Evolutionary conservation across 2,329 filamentous ascomycete species (phyloP).

Genomic region (Trichoderma oligosporum): DNA sequence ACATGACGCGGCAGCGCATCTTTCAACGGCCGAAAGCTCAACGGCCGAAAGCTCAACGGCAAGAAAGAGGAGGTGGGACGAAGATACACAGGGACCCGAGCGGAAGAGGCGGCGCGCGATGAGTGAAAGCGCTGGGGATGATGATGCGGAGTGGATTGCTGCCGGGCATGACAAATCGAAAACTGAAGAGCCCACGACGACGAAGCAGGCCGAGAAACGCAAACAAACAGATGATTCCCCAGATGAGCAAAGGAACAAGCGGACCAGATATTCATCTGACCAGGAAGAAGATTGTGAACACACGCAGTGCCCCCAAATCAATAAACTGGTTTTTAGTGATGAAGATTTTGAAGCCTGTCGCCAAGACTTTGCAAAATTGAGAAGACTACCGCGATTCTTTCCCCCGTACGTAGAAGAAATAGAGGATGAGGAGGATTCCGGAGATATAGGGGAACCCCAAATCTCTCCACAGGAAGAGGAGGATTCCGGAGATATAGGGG

Average conservation of each 20-base stretch:
- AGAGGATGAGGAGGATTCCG: background rate
- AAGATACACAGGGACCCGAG: background rate
- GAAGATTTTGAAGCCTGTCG: too few species aligned
- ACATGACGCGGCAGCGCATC: background rate
- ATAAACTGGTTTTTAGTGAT: too few species aligned
- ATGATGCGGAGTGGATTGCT: background rate
- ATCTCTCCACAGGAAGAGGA: background rate
- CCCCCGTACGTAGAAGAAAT: too few species aligned
- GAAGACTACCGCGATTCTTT: too few species aligned
- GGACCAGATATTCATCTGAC: background rate
- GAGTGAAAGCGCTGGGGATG: background rate
- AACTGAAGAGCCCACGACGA: background rate
- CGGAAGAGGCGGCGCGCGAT: background rate
- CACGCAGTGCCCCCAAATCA: background rate
- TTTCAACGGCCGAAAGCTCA: background rate
- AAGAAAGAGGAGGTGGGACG: background rate
- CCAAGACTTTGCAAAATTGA: too few species aligned
- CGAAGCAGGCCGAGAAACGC: background rate
- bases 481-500: too few species aligned
- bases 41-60: background rate
- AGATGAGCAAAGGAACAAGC: background rate
- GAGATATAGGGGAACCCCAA: too few species aligned
- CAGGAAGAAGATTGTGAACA: background rate
- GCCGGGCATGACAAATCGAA: background rate
- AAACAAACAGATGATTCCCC: background rate